These are phyloP conservation scores for Lotmaria passim DNA, from an alignment of 208 protist species.

Conservation along the genomic window DNA sequence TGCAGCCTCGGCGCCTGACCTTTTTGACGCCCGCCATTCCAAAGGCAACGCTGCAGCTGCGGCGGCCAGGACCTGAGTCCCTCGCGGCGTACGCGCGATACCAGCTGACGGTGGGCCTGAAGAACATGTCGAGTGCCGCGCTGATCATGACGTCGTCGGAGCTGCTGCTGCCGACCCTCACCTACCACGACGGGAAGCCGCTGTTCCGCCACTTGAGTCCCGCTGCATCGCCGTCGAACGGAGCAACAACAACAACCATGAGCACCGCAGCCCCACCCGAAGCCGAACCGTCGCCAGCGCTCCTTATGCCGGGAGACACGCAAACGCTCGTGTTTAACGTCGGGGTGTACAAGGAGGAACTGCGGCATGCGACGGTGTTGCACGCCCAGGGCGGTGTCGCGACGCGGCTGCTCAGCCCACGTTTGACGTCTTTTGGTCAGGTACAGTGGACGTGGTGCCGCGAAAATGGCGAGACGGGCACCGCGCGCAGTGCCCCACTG, in stretches of 20 bases:
- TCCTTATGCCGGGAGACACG: conserved; percentile 47
- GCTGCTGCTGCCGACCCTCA: conserved; percentile 15
- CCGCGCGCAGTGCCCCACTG: conserved; percentile 39
- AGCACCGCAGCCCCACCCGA: background rate
- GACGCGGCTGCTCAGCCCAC: conserved; percentile 17
- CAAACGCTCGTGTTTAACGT: conserved; percentile 43
- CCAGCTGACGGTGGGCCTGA: conserved; percentile 43
- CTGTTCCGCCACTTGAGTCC: conserved; percentile 9
- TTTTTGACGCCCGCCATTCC: conserved; percentile 7
- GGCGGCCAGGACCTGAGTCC: too few relatives aligned
- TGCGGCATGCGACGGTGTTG: conserved; percentile 41
- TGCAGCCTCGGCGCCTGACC: conserved; percentile 32
- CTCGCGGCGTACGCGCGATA: conserved; percentile 46
- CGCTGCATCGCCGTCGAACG: background rate
- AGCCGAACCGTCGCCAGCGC: background rate
- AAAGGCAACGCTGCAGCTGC: too few relatives aligned
- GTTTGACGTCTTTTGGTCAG: conserved; percentile 47
- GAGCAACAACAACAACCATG: background rate
- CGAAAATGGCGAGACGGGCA: conserved; percentile 59
- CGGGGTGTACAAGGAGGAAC: conserved; percentile 29
- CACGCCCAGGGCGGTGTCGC: conserved; percentile 24
- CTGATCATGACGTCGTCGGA: conserved; percentile 20
- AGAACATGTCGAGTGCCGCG: conserved; percentile 55
- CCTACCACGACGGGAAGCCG: conserved; percentile 19
- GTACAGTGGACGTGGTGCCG: conserved; percentile 62